A percentile compares a stretch with the other conserved stretches of the same genome.
phyloP scores from a whole-genome alignment of 768 basidiomycete species.

The Mrakia blollopis region DNA sequence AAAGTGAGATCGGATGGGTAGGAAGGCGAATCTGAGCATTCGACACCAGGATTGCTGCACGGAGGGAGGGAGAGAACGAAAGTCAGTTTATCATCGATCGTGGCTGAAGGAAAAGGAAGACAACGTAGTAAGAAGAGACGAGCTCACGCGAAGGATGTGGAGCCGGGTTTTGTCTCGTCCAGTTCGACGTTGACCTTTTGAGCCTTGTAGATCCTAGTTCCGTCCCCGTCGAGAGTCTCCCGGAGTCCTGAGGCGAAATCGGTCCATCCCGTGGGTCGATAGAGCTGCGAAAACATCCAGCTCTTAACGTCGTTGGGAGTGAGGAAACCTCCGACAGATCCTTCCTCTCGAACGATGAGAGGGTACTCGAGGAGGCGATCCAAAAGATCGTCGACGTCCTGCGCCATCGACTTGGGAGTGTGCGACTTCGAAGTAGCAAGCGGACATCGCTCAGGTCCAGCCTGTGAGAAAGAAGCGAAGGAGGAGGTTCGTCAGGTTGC shows the following conservation, averaged over 20 bases:
- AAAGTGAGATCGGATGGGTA: constrained; percentile 14
- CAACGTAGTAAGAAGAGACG: background rate
- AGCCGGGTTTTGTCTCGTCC: background rate
- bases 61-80: background rate
- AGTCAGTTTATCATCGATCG: background rate
- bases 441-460: constrained; percentile 13
- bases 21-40: constrained; percentile 22
- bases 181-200: background rate
- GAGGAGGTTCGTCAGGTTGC: no score
- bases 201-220: constrained; percentile 4
- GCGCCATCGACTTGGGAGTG: background rate
- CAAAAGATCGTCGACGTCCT: constrained; percentile 10
- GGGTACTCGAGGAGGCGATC: constrained; percentile 5
- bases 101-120: background rate
- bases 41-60: background rate
- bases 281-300: constrained; percentile 28
- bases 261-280: constrained; percentile 17
- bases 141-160: constrained; percentile 21
- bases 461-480: background rate
- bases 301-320: background rate
- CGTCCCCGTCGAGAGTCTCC: constrained; percentile 19
- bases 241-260: constrained; percentile 10
- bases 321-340: constrained; percentile 3
- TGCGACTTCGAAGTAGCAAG: background rate
- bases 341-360: constrained; percentile 10